phyloP scores from a whole-genome alignment of 106 monocot genomes.

The Posidonia australis region DNA sequence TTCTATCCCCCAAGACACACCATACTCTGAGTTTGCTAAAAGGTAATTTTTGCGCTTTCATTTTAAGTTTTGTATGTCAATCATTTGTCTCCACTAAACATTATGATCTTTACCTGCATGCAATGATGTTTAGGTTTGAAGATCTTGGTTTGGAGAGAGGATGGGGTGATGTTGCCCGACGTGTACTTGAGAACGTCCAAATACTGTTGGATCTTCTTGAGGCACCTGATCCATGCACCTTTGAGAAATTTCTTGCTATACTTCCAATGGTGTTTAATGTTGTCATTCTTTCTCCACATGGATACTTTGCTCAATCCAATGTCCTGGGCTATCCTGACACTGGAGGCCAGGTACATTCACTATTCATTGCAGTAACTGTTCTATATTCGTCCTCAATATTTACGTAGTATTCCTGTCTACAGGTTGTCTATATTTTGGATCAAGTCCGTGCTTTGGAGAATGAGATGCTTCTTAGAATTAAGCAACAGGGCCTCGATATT shows the following conservation, averaged over 20 bases:
- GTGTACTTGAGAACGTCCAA: constrained; percentile 40
- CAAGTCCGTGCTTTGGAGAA: constrained; percentile 91
- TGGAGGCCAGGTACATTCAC: constrained; percentile 62
- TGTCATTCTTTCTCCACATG: constrained; percentile 83
- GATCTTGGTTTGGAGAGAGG: constrained; percentile 70
- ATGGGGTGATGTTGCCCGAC: constrained; percentile 57
- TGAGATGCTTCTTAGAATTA: constrained; percentile 77
- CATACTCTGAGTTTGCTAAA: constrained; percentile 45
- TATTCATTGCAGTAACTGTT: background rate
- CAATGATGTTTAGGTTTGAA: constrained; percentile 26
- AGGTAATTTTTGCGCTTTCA: constrained; percentile 17
- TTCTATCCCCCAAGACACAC: constrained; percentile 44
- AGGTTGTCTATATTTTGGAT: constrained; percentile 98
- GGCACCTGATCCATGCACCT: constrained; percentile 67
- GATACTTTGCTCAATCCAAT: constrained; percentile 83
- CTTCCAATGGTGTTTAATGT: constrained; percentile 84
- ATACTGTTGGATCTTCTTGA: constrained; percentile 71
- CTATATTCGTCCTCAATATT: background rate
- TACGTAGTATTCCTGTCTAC: background rate
- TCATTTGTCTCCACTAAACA: background rate
- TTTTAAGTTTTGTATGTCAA: too few species aligned
- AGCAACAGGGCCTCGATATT: constrained; percentile 81
- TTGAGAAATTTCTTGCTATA: constrained; percentile 63
- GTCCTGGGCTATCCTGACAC: constrained; percentile 87
- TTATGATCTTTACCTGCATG: too few species aligned